phyloP scores from a whole-genome alignment of 352 stramenopile genomes.

The Phytophthora syringae region DNA sequence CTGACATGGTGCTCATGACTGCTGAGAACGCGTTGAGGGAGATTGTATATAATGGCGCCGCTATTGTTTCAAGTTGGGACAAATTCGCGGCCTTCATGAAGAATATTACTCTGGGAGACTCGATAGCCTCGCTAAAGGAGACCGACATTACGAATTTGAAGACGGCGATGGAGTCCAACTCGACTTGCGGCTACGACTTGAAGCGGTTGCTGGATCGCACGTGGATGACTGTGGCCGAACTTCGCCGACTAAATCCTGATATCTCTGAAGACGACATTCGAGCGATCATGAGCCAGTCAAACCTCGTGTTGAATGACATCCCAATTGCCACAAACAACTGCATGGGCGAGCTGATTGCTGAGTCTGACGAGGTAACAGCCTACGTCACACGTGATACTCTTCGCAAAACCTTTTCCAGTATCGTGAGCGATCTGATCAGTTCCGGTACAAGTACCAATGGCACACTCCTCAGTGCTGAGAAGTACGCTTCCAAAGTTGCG shows the following conservation, averaged over 20 bases:
- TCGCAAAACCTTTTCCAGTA: slow-evolving; percentile 50
- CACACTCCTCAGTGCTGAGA: slow-evolving; percentile 30
- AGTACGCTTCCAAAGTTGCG: slow-evolving; percentile 50
- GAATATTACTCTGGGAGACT: slow-evolving; percentile 35
- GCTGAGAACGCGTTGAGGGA: slow-evolving; percentile 42
- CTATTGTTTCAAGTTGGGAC: slow-evolving; percentile 38
- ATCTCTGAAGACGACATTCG: slow-evolving; percentile 43
- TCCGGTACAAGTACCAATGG: slow-evolving; percentile 41
- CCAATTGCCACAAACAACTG: slow-evolving; percentile 52
- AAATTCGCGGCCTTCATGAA: slow-evolving; percentile 42
- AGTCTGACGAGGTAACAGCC: slow-evolving; percentile 25
- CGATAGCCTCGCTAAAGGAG: slow-evolving; percentile 15
- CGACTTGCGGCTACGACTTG: slow-evolving; percentile 42
- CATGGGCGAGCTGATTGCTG: slow-evolving; percentile 33
- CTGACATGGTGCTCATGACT: slow-evolving; percentile 38
- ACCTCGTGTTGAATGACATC: slow-evolving; percentile 58
- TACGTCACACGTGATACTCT: slow-evolving; percentile 49
- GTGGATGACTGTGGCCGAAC: slow-evolving; percentile 41
- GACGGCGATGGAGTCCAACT: slow-evolving; percentile 32
- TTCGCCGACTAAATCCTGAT: slow-evolving; percentile 27
- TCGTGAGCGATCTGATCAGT: slow-evolving; percentile 54
- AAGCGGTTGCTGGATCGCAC: slow-evolving; percentile 40
- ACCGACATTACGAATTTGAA: slow-evolving; percentile 34
- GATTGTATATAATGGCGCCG: slow-evolving; percentile 37
- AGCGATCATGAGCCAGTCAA: slow-evolving; percentile 42